Conservation (phyloP, 805 yeast genomes). For the Ogataea angusta region DNA sequence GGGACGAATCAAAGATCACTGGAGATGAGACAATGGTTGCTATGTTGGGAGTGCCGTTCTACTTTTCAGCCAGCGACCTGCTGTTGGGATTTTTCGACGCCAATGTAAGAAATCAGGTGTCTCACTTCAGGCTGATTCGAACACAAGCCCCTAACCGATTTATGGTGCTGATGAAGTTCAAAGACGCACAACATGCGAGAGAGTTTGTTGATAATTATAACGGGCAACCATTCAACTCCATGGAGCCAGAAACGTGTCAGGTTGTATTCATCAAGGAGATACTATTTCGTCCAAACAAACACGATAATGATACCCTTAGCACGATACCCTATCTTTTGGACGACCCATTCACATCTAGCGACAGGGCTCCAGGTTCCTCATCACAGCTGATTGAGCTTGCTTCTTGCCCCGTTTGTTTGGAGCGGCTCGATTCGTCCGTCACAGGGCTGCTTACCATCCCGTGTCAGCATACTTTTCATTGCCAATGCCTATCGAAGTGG, state of each 20-base stretch:
- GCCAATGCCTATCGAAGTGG: constrained; percentile 86
- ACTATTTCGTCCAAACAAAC: constrained; percentile 36
- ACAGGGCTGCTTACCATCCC: constrained; percentile 85
- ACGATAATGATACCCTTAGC: constrained; percentile 17
- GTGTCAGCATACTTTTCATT: constrained; percentile 91
- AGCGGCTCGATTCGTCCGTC: constrained; percentile 75
- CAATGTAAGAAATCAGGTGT: constrained; percentile 46
- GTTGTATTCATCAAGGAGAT: constrained; percentile 67
- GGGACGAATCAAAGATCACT: constrained; percentile 14
- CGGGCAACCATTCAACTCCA: constrained; percentile 73
- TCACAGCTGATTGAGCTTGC: constrained; percentile 57
- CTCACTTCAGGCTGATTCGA: constrained; percentile 71
- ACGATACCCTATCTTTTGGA: constrained; percentile 64
- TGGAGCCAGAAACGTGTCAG: constrained; percentile 87
- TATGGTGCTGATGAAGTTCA: constrained; percentile 75
- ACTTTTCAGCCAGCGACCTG: constrained; percentile 80
- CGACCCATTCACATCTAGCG: constrained; percentile 53
- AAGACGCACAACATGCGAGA: constrained; percentile 51
- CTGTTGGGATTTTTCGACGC: constrained; percentile 74
- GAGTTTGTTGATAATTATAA: constrained; percentile 63
- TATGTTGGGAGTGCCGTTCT: constrained; percentile 82
- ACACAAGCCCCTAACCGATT: constrained; percentile 66
- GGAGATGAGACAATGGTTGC: constrained; percentile 70
- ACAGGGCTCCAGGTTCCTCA: background rate
- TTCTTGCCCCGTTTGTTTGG: constrained; percentile 90